Conservation (phyloP, 441 rosid species). For the Adansonia gregorii region DNA sequence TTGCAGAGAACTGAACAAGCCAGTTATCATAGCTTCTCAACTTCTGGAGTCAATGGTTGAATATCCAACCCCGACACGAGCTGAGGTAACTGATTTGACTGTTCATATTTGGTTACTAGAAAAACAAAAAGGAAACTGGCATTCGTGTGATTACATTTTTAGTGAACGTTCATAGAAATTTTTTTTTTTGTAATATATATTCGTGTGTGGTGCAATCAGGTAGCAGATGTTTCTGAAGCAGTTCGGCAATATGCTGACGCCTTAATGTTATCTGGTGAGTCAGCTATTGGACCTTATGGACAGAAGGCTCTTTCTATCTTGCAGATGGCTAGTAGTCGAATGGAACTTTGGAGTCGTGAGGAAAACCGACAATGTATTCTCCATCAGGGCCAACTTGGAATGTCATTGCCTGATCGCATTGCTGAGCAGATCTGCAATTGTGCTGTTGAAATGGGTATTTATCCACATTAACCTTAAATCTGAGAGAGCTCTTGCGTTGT, state of each 20-base stretch:
- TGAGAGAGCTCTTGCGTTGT: not conserved
- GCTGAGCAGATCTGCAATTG: slow-evolving; percentile 73
- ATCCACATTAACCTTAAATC: not conserved
- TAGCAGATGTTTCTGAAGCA: slow-evolving; percentile 80
- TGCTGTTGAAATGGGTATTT: slow-evolving; percentile 70
- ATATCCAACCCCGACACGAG: slow-evolving; percentile 80
- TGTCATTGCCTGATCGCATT: slow-evolving; percentile 53
- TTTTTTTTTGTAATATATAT: not conserved
- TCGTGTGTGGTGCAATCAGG: slow-evolving; percentile 43
- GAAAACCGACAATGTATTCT: slow-evolving; percentile 45
- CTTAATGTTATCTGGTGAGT: slow-evolving; percentile 77
- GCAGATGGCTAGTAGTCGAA: slow-evolving; percentile 59
- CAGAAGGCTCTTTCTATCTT: slow-evolving; percentile 71
- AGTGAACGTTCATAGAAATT: not conserved
- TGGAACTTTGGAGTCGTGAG: slow-evolving; percentile 67
- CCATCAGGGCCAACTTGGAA: slow-evolving; percentile 44
- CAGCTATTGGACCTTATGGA: slow-evolving; percentile 64
- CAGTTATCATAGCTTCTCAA: slow-evolving; percentile 78
- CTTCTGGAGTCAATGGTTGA: slow-evolving; percentile 82
- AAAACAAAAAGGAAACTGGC: not conserved
- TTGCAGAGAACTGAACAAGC: slow-evolving; percentile 71
- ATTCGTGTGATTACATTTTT: not conserved
- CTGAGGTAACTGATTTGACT: slow-evolving; percentile 51
- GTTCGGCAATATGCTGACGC: slow-evolving; percentile 77
- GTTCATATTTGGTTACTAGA: not conserved